phyloP scores from a whole-genome alignment of 2,329 filamentous ascomycete species.

The Tricladium varicosporioides region DNA sequence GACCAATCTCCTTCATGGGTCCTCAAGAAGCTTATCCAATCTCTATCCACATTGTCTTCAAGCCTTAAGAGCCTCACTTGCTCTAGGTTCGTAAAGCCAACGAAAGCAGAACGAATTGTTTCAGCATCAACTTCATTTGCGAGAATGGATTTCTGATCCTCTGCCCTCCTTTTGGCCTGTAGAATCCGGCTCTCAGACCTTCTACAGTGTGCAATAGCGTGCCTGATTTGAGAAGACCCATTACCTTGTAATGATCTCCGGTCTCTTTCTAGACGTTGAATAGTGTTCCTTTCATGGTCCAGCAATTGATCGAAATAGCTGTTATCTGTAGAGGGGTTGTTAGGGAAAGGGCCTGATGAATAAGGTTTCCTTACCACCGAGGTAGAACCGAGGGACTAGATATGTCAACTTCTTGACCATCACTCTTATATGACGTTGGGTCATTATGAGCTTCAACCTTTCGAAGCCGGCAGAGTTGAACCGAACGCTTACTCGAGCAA shows the following conservation, averaged over 20 bases:
- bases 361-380: constrained; percentile 43
- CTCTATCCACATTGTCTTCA: constrained; percentile 56
- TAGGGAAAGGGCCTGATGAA: neutral
- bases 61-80: constrained; percentile 63
- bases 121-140: constrained; percentile 20
- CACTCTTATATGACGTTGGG: constrained; percentile 46
- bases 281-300: neutral
- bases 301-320: neutral
- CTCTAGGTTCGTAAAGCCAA: constrained; percentile 57
- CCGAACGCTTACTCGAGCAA: constrained; percentile 36
- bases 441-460: constrained; percentile 47
- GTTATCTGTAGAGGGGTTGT: neutral
- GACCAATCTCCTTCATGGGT: constrained; percentile 43
- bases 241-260: neutral
- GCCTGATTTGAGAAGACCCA: neutral
- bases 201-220: neutral
- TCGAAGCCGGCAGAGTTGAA: constrained; percentile 46
- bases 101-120: constrained; percentile 24
- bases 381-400: constrained; percentile 57
- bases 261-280: neutral
- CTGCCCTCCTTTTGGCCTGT: constrained; percentile 15
- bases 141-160: constrained; percentile 26
- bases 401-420: constrained; percentile 60
- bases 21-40: constrained; percentile 50
- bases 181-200: constrained; percentile 14